A percentile compares a stretch with the other conserved stretches of the same genome.
Conservation (phyloP, 2,329 filamentous ascomycete species). For the Colletotrichum higginsianum region DNA sequence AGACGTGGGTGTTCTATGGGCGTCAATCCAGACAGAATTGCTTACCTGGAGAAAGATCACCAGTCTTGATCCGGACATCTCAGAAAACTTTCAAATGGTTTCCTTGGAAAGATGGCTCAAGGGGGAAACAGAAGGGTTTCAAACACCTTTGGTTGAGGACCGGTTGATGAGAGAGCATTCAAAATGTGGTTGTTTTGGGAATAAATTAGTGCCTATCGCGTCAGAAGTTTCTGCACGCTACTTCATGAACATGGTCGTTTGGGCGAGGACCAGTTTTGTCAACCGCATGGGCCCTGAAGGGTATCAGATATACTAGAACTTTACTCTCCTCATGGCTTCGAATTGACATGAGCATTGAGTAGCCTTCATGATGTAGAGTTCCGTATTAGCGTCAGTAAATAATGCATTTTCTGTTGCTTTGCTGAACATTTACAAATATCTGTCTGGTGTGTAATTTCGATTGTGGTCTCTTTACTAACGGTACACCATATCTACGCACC, state of each 20-base stretch:
- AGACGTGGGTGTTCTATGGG: constrained; percentile 50
- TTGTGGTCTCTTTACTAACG: too few species aligned
- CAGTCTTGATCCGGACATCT: constrained; percentile 42
- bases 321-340: too few species aligned
- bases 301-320: too few species aligned
- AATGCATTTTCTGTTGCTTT: too few species aligned
- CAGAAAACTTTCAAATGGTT: not conserved
- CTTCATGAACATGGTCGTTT: constrained; percentile 35
- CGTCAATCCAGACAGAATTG: constrained; percentile 54
- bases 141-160: constrained; percentile 13
- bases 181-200: not conserved
- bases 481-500: too few species aligned
- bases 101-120: constrained; percentile 17
- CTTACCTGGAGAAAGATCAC: constrained; percentile 53
- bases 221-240: constrained; percentile 3
- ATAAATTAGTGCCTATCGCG: not conserved
- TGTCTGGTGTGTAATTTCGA: too few species aligned
- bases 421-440: too few species aligned
- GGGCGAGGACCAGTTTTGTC: constrained; percentile 40
- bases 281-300: not conserved
- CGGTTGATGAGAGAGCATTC: not conserved
- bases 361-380: too few species aligned
- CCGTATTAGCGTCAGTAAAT: too few species aligned
- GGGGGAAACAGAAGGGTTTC: not conserved
- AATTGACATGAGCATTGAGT: too few species aligned